These are phyloP conservation scores for Priceomyces carsonii DNA, from an alignment of 805 yeast species.

Conservation along the genomic window DNA sequence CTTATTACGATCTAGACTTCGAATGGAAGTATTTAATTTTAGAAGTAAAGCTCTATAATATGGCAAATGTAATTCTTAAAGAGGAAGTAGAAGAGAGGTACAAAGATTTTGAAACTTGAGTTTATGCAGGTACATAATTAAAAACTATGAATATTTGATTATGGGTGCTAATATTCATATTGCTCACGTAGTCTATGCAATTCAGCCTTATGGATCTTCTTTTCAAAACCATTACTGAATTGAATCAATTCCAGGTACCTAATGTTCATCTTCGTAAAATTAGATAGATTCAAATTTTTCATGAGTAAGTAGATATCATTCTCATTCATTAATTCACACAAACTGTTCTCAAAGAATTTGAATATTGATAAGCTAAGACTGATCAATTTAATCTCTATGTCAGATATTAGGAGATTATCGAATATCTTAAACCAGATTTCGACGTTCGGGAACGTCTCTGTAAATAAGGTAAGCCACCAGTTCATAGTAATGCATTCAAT, in stretches of 20 bases:
- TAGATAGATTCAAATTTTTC: conserved; percentile 26
- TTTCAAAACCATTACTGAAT: conserved; percentile 14
- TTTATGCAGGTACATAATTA: too few relatives aligned
- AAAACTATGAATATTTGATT: too few relatives aligned
- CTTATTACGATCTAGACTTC: too few relatives aligned
- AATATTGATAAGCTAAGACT: conserved; percentile 36
- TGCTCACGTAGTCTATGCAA: conserved; percentile 3
- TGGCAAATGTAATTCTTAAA: too few relatives aligned
- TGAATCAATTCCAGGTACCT: conserved; percentile 20
- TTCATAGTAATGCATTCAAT: conserved; percentile 51
- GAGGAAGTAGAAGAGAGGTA: too few relatives aligned
- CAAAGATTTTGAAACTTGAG: too few relatives aligned
- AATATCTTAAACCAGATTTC: conserved; percentile 54
- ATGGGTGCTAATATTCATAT: too few relatives aligned
- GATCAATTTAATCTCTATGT: conserved; percentile 38
- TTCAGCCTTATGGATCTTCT: conserved; percentile 10
- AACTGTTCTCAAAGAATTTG: conserved; percentile 31
- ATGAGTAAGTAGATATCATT: conserved; percentile 36
- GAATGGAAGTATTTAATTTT: too few relatives aligned
- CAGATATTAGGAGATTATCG: conserved; percentile 43
- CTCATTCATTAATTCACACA: conserved; percentile 23
- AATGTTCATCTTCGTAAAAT: conserved; percentile 17
- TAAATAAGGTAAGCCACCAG: conserved; percentile 59
- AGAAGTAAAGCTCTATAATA: too few relatives aligned
- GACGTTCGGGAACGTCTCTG: conserved; percentile 48